Evolutionary conservation across 2,329 filamentous ascomycete species (phyloP), one percentile per base, ranked within the genome.

Genomic region (Byssoonygena ceratinophila): DNA sequence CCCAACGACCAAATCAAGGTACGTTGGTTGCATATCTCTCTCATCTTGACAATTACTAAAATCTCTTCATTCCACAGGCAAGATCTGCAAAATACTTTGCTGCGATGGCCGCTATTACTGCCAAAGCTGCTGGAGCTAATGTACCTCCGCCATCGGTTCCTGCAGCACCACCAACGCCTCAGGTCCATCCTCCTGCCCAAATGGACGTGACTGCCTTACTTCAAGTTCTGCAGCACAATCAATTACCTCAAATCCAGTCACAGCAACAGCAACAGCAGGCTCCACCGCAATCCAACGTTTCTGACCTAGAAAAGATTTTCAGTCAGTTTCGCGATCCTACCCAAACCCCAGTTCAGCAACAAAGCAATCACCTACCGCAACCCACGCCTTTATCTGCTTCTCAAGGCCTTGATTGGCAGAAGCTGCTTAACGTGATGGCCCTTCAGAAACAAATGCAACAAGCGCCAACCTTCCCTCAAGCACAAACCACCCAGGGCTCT

Each of bases 41-140:
- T 45, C 46, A 37, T 23, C 22, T 39, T 32, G 32, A 4, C 12
- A 40, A 39, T 36, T 9, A 5, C 12, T 36, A 37, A 12, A n/a
- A 6, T 51, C 45, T 47, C 22, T 18, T 47, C 48, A n/a, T n/a
- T 18, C 20, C 27, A 46, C 53, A 73, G 65, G 60, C 59, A 48
- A 68, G 72, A 25, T 68, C 74, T 55, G 64, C 68, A 50, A 68
- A 67, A 37, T 73, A 72, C 50, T 71, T 67, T 58, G 58, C 66
- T 4, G 60, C 62, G 2, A 51, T 51, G 49, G 49, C 49, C 20
- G 49, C 39, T 18, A 37, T 37, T 20, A n/a, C 40, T 4, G 40
- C 41, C 4, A 51, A 51, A 31, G 25, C 18, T 11, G 12, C 49
- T 16, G 40, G 40, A 7, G 23, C 40, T 27, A 44, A 7, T 16